A percentile compares a stretch with the other conserved stretches of the same genome.
Evolutionary conservation across 2,329 filamentous ascomycete genomes (phyloP).

Genomic region (Fusarium sp.): DNA sequence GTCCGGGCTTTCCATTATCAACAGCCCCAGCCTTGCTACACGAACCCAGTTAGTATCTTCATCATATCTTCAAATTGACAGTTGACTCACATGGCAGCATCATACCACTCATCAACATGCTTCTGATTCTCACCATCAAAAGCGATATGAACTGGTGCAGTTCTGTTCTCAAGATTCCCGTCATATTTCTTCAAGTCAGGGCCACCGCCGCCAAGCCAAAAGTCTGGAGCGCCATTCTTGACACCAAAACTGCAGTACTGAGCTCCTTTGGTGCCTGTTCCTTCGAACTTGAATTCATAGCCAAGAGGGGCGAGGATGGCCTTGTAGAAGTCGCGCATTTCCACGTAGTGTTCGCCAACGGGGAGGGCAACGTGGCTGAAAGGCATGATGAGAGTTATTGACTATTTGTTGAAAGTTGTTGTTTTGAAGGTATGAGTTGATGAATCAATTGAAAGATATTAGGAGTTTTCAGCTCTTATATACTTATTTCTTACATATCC

Average conservation of each 20-base stretch:
- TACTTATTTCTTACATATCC: neutral
- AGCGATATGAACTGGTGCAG: conserved; percentile 40
- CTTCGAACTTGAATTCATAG: conserved; percentile 39
- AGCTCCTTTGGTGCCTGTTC: conserved; percentile 2
- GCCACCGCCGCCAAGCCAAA: conserved; percentile 43
- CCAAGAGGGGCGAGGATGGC: conserved; percentile 43
- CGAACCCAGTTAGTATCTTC: neutral
- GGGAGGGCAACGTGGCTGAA: conserved; percentile 41
- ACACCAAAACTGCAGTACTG: conserved; percentile 41
- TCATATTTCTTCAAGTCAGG: conserved; percentile 39
- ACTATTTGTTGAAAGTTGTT: neutral
- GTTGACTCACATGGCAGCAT: conserved; percentile 41
- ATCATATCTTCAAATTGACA: fast-evolving
- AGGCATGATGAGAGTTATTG: conserved; percentile 27
- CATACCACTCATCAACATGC: conserved; percentile 43
- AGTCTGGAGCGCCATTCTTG: conserved; percentile 33
- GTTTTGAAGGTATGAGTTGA: neutral
- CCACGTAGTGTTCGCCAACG: conserved; percentile 41
- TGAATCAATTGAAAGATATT: neutral
- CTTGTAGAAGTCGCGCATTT: conserved; percentile 47
- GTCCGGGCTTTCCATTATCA: conserved; percentile 62
- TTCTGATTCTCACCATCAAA: conserved; percentile 33
- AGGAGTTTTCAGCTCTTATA: conserved; percentile 8
- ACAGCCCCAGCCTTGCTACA: conserved; percentile 56
- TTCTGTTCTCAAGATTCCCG: conserved; percentile 36